Base-by-base conservation (phyloP, 2,329 filamentous ascomycete species). In the Corniculantispora saksenae region DNA sequence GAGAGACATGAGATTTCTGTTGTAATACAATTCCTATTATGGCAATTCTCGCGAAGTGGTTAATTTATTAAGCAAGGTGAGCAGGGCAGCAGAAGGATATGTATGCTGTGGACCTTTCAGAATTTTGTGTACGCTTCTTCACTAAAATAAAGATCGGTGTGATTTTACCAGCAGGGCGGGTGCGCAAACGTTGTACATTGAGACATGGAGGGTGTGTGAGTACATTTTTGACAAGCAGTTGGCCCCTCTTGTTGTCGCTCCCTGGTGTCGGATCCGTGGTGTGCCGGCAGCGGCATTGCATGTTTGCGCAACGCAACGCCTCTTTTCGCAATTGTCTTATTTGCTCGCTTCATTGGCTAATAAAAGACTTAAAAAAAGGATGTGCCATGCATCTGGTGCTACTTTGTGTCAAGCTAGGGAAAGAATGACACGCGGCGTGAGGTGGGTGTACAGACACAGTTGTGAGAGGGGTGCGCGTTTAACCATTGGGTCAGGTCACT, bases 1-100 rank as follows among this genome's bases (percentile, higher is more conserved):
- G 59, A 62, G 35, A 55, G 15, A 56, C 50, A 54, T 50, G 48
- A 62, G 50, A 47, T 62, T 61, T 27, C 32, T 45, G 23, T 13
- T n/a, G 51, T 62, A 15, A 38, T 27, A 56, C 40, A 32, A 19
- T 62, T 55, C 60, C 61, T 40, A 56, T 56, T 63, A 29, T 8
- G 51, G 61, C 8, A 63, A 63, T 57, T 48, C 35, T 63, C 61
- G 61, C 61, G 61, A 63, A 57, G 38, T 55, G 38, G 27, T 50
- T 54, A 35, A 21, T 35, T 47, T 61, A 27, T 35, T 48, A 8
- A 27, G 15, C 19, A 35, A 32, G 56, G 56, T 48, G 56, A 59
- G 32, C 27, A 35, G 23, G 13, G 25, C 10, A n/a, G 35, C 38
- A 43, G 10, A 21, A n/a, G 21, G 12, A 7, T n/a, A 58, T 15